Percentiles rank a stretch among this genome's conserved stretches.
Conservation (phyloP, 2,329 filamentous ascomycete species). For the Pseudocercospora fuligena region DNA sequence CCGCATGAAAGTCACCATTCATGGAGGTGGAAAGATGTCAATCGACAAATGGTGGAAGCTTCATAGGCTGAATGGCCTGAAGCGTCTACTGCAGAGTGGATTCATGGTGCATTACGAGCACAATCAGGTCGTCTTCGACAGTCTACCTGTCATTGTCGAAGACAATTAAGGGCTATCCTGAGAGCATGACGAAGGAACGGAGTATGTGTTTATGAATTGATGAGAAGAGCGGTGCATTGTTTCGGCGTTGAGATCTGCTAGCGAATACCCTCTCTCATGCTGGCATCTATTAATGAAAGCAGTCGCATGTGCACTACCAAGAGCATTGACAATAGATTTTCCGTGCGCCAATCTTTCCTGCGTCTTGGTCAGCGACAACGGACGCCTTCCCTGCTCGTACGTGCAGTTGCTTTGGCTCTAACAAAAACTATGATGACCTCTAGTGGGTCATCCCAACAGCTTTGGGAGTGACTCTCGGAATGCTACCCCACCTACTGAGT, state of each 20-base stretch:
- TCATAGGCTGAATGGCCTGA: slow-evolving; percentile 64
- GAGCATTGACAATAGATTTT: not conserved
- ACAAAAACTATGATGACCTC: slow-evolving; percentile 15
- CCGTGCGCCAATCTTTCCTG: not conserved
- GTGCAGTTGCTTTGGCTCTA: slow-evolving; percentile 9
- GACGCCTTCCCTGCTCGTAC: slow-evolving; percentile 2
- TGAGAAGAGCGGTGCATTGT: not conserved
- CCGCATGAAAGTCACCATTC: slow-evolving; percentile 65
- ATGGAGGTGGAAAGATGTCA: slow-evolving; percentile 60
- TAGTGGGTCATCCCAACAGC: slow-evolving; percentile 13
- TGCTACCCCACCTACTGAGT: slow-evolving; percentile 9
- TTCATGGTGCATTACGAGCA: slow-evolving; percentile 67
- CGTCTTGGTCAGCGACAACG: slow-evolving; percentile 1
- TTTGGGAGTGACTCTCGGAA: not conserved
- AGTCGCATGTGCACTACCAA: not conserved
- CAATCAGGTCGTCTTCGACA: slow-evolving; percentile 65
- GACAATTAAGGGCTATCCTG: slow-evolving; percentile 20
- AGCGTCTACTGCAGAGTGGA: slow-evolving; percentile 64
- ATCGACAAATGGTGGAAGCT: slow-evolving; percentile 79
- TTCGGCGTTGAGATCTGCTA: slow-evolving; percentile 2
- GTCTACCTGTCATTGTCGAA: slow-evolving; percentile 53
- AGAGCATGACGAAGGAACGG: not conserved
- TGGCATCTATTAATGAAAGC: not conserved
- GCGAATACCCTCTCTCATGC: not conserved
- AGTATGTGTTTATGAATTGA: not conserved